Base-by-base conservation (phyloP, 257 asterid species). In the Ballota nigra region DNA sequence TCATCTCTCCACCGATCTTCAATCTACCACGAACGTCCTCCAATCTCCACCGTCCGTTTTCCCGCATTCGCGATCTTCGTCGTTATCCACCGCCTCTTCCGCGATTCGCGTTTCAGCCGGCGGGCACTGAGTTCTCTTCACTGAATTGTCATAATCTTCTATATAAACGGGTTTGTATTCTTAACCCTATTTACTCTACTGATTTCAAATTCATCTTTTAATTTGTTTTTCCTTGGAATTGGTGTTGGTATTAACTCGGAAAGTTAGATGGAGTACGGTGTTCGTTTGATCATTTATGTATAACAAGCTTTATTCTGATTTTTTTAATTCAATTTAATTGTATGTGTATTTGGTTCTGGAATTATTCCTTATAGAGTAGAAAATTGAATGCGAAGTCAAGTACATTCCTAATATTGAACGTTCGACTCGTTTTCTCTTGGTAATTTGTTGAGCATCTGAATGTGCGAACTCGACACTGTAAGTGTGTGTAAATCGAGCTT, bases 1-100 rank as follows among this genome's bases (percentile, higher is more conserved):
- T 18, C 28, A 26, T 72, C 58, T 58, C 53, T 68, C 63, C 60
- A 71, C 66, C 61, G 66, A 71, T 81, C 75, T 58, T 76, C 81
- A 65, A 61, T 74, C 77, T 63, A n/a, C 79, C 57, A 73, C 78
- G 73, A 69, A 31, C 68, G 72, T 70, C 74, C 55, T 43, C 80
- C 62, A 79, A 70, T 80, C 83, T 71, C 66, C 80, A 63, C 89
- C 86, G 86, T 78, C 74, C 74, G 55, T 63, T 75, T 72, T 64
- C 71, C 73, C 72, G 12, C 36, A 28, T 51, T 49, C 57, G 60
- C 70, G 77, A 73, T 79, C 72, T 24, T 62, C 75, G 70, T 31
- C 71, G 23, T 67, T 57, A 34, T 29, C 65, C 67, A 23, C 80
- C 64, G 51, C 61, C 45, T 24, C 68, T 58, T 56, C 66, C 72